These are phyloP conservation scores for Zasmidium cellare DNA, from an alignment of 2,329 filamentous ascomycete genomes.

Conservation along the genomic window DNA sequence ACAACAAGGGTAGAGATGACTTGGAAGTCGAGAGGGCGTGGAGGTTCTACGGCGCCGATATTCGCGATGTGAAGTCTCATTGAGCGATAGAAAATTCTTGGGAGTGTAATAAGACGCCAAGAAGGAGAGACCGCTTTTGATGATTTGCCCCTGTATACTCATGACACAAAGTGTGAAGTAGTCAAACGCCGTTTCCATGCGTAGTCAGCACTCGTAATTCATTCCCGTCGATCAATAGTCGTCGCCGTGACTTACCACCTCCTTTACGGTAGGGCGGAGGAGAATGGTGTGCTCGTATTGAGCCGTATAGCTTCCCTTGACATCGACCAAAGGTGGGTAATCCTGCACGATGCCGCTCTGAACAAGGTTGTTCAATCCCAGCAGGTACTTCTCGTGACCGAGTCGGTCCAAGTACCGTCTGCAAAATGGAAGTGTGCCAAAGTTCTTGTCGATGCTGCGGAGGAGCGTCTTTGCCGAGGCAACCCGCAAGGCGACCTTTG, in stretches of 20 bases:
- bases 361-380: slow-evolving; percentile 60
- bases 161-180: neutral
- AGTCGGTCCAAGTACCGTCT: slow-evolving; percentile 64
- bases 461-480: slow-evolving; percentile 58
- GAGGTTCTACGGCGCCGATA: neutral
- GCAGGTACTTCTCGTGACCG: slow-evolving; percentile 60
- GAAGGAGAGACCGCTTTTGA: neutral
- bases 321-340: slow-evolving; percentile 58
- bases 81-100: too few species aligned
- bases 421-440: slow-evolving; percentile 62
- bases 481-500: slow-evolving; percentile 43
- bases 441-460: slow-evolving; percentile 62
- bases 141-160: neutral
- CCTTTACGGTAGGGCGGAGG: slow-evolving; percentile 41
- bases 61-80: neutral
- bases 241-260: slow-evolving; percentile 43
- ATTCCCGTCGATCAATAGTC: slow-evolving; percentile 30
- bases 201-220: neutral
- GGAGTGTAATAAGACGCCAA: neutral
- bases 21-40: neutral
- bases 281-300: slow-evolving; percentile 62
- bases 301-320: slow-evolving; percentile 62
- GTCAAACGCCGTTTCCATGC: neutral
- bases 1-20: neutral
- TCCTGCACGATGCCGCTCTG: slow-evolving; percentile 58